Percentiles rank a stretch among this genome's conserved stretches.
phyloP scores from a whole-genome alignment of 2,329 filamentous ascomycete species.

The Plenodomus lindquistii region DNA sequence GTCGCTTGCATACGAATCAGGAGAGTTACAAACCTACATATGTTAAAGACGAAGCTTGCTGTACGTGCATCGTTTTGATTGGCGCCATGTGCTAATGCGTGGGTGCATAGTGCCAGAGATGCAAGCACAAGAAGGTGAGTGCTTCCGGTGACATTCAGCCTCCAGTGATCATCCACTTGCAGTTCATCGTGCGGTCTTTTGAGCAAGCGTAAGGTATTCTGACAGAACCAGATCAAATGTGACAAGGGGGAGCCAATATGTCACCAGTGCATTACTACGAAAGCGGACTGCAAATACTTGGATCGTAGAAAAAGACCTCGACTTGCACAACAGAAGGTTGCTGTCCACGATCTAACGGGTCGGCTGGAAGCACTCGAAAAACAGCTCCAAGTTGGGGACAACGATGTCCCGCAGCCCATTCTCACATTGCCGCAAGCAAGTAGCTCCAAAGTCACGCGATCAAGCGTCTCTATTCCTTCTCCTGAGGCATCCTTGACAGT shows the following conservation, averaged over 20 bases:
- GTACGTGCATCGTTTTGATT: slow-evolving; percentile 6
- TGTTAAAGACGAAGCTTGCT: slow-evolving; percentile 17
- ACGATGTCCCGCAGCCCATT: slow-evolving; percentile 2
- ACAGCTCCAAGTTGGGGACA: slow-evolving; percentile 15
- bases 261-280: slow-evolving; percentile 30
- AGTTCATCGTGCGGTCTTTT: no score
- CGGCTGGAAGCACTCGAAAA: slow-evolving; percentile 31
- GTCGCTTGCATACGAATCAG: not conserved
- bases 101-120: slow-evolving; percentile 19
- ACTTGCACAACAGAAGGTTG: slow-evolving; percentile 24
- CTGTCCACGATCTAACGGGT: slow-evolving; percentile 23
- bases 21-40: not conserved
- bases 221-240: slow-evolving; percentile 28
- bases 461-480: slow-evolving; percentile 12
- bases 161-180: no score
- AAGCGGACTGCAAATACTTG: slow-evolving; percentile 31
- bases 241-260: slow-evolving; percentile 29
- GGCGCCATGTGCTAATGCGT: not conserved
- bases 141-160: not conserved
- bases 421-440: slow-evolving; percentile 1
- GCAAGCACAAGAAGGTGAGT: slow-evolving; percentile 18
- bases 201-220: not conserved
- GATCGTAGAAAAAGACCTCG: slow-evolving; percentile 31
- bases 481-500: slow-evolving; percentile 13
- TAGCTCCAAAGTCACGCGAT: not conserved